Evolutionary conservation across 352 stramenopile species (phyloP).

Genomic region (Pythium myriotylum): DNA sequence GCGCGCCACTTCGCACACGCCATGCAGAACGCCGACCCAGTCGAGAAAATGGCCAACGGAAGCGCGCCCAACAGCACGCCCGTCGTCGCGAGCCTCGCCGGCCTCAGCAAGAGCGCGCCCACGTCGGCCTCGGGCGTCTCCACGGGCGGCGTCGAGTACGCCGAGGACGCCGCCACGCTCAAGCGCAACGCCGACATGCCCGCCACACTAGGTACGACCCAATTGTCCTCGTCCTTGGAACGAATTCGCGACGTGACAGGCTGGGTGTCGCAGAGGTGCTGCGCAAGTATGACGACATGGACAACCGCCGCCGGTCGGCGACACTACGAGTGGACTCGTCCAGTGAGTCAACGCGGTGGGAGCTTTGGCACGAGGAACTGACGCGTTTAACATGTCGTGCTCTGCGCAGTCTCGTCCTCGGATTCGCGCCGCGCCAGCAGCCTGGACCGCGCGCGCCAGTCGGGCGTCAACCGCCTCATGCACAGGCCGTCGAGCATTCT

Average conservation of each 20-base stretch:
- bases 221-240: too few species aligned
- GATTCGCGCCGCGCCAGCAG: slow-evolving; percentile 53
- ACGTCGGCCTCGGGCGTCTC: background rate
- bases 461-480: slow-evolving; percentile 62
- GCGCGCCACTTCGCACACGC: background rate
- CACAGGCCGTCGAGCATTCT: slow-evolving; percentile 45
- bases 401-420: slow-evolving; percentile 35
- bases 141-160: slow-evolving; percentile 10
- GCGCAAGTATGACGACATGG: slow-evolving; percentile 72
- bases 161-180: slow-evolving; percentile 17
- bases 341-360: slow-evolving; percentile 36
- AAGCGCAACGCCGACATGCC: slow-evolving; percentile 21
- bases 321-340: slow-evolving; percentile 60
- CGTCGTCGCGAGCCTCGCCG: background rate
- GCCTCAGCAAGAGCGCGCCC: background rate
- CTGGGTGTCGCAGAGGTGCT: slow-evolving; percentile 30
- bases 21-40: background rate
- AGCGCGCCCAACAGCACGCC: slow-evolving; percentile 5
- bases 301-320: slow-evolving; percentile 52
- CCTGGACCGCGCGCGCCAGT: slow-evolving; percentile 55
- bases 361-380: background rate
- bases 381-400: background rate
- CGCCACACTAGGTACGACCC: slow-evolving; percentile 21
- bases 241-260: background rate
- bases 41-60: slow-evolving; percentile 3